These are phyloP conservation scores for Anthracocystis walkeri DNA, from an alignment of 1,284 basidiomycete genomes.

Conservation along the genomic window DNA sequence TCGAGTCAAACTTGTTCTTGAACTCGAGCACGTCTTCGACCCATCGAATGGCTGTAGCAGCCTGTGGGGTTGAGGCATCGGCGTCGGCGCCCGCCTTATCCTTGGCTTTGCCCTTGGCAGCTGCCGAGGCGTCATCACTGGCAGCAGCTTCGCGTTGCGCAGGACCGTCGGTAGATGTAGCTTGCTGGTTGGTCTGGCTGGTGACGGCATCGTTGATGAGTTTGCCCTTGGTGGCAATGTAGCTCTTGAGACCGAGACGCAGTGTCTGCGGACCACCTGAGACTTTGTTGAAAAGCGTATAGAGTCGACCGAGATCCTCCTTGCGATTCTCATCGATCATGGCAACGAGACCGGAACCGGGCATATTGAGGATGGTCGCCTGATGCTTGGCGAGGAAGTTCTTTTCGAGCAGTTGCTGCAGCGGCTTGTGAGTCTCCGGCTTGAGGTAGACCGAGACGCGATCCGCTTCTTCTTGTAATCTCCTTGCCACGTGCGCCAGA, in stretches of 20 bases:
- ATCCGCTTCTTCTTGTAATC: conserved; percentile 85
- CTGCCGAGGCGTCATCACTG: conserved; percentile 3
- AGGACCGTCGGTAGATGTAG: conserved; percentile 24
- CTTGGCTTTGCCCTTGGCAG: conserved; percentile 31
- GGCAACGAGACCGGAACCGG: conserved; percentile 84
- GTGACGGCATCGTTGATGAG: conserved; percentile 78
- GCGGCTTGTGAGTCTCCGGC: conserved; percentile 77
- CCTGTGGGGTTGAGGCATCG: conserved; percentile 49
- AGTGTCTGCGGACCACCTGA: conserved; percentile 75
- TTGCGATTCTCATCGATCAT: conserved; percentile 88
- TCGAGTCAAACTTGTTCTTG: conserved; percentile 87
- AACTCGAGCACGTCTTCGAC: conserved; percentile 90
- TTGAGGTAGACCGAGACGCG: conserved; percentile 91
- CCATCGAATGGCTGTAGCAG: conserved; percentile 83
- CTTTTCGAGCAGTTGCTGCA: conserved; percentile 82
- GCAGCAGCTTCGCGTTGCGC: conserved; percentile 7
- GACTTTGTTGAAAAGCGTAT: conserved; percentile 81
- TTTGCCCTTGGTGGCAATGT: conserved; percentile 81
- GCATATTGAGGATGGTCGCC: conserved; percentile 80
- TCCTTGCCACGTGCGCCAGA: conserved; percentile 83
- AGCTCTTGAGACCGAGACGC: conserved; percentile 79
- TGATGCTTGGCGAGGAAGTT: conserved; percentile 84
- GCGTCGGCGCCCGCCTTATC: conserved; percentile 14
- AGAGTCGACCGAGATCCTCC: conserved; percentile 83
- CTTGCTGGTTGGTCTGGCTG: conserved; percentile 20